A percentile compares a stretch with the other conserved stretches of the same genome.
These are phyloP conservation scores for Teunomyces tritomae DNA, from an alignment of 805 yeast species.

Conservation along the genomic window DNA sequence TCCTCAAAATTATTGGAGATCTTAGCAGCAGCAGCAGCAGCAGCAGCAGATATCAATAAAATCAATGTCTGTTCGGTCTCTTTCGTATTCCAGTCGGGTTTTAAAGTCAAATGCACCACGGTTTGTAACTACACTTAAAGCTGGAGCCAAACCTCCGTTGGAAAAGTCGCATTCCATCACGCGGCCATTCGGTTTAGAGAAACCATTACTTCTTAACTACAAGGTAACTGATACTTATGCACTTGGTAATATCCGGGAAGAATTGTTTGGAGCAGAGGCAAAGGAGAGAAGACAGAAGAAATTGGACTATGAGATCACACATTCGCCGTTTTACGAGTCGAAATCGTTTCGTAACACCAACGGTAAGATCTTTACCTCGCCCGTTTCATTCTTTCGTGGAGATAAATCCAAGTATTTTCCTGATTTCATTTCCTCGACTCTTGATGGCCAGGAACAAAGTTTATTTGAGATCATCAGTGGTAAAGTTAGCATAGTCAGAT, in stretches of 20 bases:
- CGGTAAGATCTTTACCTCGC: slow-evolving; percentile 84
- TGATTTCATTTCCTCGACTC: slow-evolving; percentile 59
- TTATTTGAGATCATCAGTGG: slow-evolving; percentile 38
- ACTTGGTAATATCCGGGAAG: slow-evolving; percentile 17
- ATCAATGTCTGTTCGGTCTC: background rate
- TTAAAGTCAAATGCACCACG: slow-evolving; percentile 23
- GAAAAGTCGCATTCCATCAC: slow-evolving; percentile 27
- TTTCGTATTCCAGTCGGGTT: slow-evolving; percentile 5
- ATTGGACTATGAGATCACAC: slow-evolving; percentile 41
- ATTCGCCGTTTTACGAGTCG: slow-evolving; percentile 43
- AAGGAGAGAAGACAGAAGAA: slow-evolving; percentile 37
- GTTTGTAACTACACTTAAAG: slow-evolving; percentile 34
- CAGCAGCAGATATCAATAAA: background rate
- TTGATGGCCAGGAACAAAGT: slow-evolving; percentile 38
- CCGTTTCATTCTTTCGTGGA: slow-evolving; percentile 69
- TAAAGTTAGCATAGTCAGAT: slow-evolving; percentile 61
- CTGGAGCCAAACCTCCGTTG: slow-evolving; percentile 39
- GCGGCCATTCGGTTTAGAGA: slow-evolving; percentile 40
- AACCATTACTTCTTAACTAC: slow-evolving; percentile 26
- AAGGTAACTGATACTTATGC: slow-evolving; percentile 15
- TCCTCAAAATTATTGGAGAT: background rate
- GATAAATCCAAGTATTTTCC: slow-evolving; percentile 82
- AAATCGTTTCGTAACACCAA: slow-evolving; percentile 61
- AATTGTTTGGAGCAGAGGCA: slow-evolving; percentile 33
- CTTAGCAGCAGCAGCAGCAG: background rate